These are phyloP conservation scores for Yarrowia hollandica DNA, from an alignment of 805 yeast species.

Conservation along the genomic window DNA sequence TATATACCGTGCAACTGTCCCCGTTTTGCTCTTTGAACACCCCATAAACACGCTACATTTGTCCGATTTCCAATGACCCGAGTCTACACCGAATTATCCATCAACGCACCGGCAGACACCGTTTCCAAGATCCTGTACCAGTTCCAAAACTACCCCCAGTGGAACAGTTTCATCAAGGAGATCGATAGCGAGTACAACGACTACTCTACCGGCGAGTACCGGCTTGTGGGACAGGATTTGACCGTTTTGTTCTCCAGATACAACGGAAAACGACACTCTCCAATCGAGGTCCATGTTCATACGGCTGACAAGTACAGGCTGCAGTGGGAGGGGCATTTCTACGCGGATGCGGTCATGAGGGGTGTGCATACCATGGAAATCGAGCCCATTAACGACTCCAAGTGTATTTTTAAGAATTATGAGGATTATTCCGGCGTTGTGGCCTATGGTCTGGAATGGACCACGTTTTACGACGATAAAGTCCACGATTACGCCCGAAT, in stretches of 20 bases:
- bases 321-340: constrained; percentile 8
- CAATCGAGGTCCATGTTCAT: not conserved
- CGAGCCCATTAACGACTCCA: not conserved
- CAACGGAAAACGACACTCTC: not conserved
- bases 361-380: constrained; percentile 1
- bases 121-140: not conserved
- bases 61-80: too few relatives aligned
- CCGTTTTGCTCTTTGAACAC: too few relatives aligned
- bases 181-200: constrained; percentile 3
- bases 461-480: not conserved
- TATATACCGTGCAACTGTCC: too few relatives aligned
- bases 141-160: constrained; percentile 1
- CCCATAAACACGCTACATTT: too few relatives aligned
- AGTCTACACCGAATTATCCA: constrained; percentile 12
- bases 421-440: constrained; percentile 6
- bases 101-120: constrained; percentile 16
- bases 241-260: not conserved
- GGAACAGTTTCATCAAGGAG: constrained; percentile 18
- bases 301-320: not conserved
- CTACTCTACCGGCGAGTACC: not conserved
- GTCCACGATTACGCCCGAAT: constrained; percentile 8
- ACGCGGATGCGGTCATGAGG: not conserved
- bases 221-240: not conserved
- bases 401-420: constrained; percentile 9
- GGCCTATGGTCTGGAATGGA: constrained; percentile 10